A percentile compares a stretch with the other conserved stretches of the same genome.
Evolutionary conservation across 441 rosid genomes (phyloP).

Genomic region (Erodium chrysanthum): DNA sequence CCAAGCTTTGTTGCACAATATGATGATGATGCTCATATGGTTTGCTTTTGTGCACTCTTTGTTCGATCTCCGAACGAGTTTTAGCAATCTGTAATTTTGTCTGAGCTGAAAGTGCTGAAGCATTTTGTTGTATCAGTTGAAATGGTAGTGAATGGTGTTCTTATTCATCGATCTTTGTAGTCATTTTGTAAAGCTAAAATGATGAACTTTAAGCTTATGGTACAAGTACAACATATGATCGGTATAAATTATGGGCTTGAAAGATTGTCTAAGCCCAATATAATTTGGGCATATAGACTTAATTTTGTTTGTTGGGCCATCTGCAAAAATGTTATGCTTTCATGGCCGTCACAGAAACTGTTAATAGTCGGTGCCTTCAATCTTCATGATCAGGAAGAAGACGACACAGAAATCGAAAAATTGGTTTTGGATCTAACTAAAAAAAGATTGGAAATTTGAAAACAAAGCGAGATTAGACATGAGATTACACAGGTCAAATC

Average conservation of each 20-base stretch:
- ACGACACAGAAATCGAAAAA: background rate
- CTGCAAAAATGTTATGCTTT: too few species aligned
- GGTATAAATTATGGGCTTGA: too few species aligned
- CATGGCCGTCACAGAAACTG: background rate
- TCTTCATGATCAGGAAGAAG: background rate
- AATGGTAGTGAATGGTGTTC: background rate
- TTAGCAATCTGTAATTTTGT: background rate
- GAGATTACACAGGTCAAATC: constrained; percentile 1
- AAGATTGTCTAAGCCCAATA: too few species aligned
- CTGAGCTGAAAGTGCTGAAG: background rate
- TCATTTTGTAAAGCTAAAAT: too few species aligned
- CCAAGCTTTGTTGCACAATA: constrained; percentile 75
- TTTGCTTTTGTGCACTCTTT: constrained; percentile 8
- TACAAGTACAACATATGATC: too few species aligned
- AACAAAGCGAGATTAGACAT: background rate
- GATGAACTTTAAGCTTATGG: too few species aligned
- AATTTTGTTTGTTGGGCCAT: too few species aligned
- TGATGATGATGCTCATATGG: constrained; percentile 19
- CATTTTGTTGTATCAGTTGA: background rate
- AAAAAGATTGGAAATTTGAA: background rate
- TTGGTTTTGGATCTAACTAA: background rate
- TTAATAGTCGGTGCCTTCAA: background rate
- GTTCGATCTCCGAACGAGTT: constrained; percentile 46
- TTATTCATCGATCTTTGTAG: background rate
- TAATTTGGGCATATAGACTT: too few species aligned